These are phyloP conservation scores for Alternaria rosae DNA, from an alignment of 2,329 filamentous ascomycete species.

Conservation along the genomic window DNA sequence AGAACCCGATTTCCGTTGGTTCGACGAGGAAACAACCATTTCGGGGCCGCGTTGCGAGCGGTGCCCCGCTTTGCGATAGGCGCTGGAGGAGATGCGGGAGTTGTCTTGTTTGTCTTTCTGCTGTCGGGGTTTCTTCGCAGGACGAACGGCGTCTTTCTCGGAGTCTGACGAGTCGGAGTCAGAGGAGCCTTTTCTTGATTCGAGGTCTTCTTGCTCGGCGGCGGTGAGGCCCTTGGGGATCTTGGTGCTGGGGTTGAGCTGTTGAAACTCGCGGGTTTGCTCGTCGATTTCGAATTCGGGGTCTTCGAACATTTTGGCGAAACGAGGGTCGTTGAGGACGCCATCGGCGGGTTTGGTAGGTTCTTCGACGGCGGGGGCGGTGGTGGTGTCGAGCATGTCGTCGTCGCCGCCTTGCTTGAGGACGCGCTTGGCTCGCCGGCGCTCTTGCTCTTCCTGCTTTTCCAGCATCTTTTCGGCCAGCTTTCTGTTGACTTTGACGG, in stretches of 20 bases:
- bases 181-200: slow-evolving; percentile 48
- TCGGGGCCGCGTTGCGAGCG: slow-evolving; percentile 48
- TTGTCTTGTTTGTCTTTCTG: slow-evolving; percentile 33
- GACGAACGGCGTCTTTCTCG: slow-evolving; percentile 10
- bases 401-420: slow-evolving; percentile 68
- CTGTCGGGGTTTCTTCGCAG: slow-evolving; percentile 35
- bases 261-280: slow-evolving; percentile 81
- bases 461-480: slow-evolving; percentile 70
- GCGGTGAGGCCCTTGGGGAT: slow-evolving; percentile 62
- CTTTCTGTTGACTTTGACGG: slow-evolving; percentile 86
- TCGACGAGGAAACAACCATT: slow-evolving; percentile 64
- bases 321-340: slow-evolving; percentile 83
- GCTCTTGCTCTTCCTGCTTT: slow-evolving; percentile 71
- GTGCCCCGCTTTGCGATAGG: slow-evolving; percentile 67
- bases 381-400: slow-evolving; percentile 44
- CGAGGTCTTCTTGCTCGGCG: slow-evolving; percentile 66
- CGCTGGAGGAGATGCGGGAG: slow-evolving; percentile 67
- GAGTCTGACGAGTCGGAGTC: slow-evolving; percentile 32
- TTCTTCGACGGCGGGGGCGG: slow-evolving; percentile 44
- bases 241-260: slow-evolving; percentile 86
- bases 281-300: slow-evolving; percentile 94
- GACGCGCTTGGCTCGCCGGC: slow-evolving; percentile 55
- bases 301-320: slow-evolving; percentile 88
- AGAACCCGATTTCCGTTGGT: slow-evolving; percentile 41
- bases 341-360: slow-evolving; percentile 58